Conservation (phyloP, 257 asterid species). For the Asclepias syriaca region DNA sequence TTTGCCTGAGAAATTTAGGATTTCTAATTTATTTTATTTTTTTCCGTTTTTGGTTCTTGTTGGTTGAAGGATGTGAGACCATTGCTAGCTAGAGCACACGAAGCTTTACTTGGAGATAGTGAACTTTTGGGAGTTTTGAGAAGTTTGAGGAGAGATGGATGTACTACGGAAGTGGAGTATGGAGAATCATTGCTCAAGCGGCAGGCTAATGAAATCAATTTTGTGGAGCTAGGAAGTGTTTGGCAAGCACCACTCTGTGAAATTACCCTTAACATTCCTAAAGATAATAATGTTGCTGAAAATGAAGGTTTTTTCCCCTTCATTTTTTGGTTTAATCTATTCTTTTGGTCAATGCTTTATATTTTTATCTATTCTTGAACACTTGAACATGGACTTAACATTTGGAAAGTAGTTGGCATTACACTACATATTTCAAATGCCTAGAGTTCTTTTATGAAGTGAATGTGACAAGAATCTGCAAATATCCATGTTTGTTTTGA, state of each 20-base stretch:
- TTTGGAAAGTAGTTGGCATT: neutral
- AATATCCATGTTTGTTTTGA: neutral
- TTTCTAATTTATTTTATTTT: neutral
- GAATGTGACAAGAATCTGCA: neutral
- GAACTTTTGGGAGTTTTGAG: constrained; percentile 40
- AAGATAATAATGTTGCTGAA: constrained; percentile 22
- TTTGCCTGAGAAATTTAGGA: too few species aligned
- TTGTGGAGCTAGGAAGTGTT: constrained; percentile 64
- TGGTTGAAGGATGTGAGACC: constrained; percentile 54
- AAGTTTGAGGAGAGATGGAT: constrained; percentile 42
- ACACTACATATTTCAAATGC: neutral
- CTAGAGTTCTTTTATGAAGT: neutral
- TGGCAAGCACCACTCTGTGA: constrained; percentile 82
- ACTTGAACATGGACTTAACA: neutral
- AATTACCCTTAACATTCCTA: constrained; percentile 38
- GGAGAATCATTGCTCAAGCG: constrained; percentile 25
- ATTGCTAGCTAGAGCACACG: constrained; percentile 62
- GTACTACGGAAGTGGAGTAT: constrained; percentile 19
- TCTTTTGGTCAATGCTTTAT: neutral
- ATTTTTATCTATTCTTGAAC: neutral
- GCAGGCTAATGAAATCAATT: constrained; percentile 39
- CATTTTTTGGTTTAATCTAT: neutral
- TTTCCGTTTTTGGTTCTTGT: too few species aligned
- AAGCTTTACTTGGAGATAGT: constrained; percentile 45
- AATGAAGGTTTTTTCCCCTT: constrained; percentile 31